phyloP scores from a whole-genome alignment of 441 rosid species.

The Pelargonium myrrhifolium region DNA sequence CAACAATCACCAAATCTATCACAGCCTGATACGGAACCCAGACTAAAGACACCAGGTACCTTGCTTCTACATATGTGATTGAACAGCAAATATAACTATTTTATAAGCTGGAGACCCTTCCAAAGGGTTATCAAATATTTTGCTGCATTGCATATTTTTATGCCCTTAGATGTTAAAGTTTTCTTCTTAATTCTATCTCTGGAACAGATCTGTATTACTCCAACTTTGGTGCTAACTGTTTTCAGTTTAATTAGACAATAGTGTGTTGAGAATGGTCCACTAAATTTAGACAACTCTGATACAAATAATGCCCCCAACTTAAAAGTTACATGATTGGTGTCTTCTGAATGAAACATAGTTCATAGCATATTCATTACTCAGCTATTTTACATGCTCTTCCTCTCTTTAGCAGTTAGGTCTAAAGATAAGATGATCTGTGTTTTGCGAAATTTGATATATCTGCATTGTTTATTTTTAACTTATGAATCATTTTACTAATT shows the following conservation, averaged over 20 bases:
- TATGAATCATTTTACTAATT: not conserved
- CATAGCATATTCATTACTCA: not conserved
- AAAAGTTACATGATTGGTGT: too few relatives aligned
- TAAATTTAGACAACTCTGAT: too few relatives aligned
- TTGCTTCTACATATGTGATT: conserved; percentile 16
- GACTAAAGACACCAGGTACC: conserved; percentile 20
- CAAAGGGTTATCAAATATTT: conserved; percentile 12
- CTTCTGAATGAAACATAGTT: not conserved
- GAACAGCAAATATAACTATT: not conserved
- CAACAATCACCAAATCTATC: conserved; percentile 18
- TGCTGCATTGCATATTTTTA: too few relatives aligned
- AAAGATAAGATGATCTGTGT: not conserved
- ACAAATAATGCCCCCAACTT: too few relatives aligned
- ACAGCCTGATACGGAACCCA: conserved; percentile 18
- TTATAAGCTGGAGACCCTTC: not conserved
- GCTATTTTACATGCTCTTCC: not conserved
- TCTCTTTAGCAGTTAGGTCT: not conserved
- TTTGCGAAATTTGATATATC: not conserved
- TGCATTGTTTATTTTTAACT: not conserved
- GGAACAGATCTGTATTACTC: too few relatives aligned
- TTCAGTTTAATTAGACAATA: too few relatives aligned
- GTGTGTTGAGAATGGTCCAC: too few relatives aligned
- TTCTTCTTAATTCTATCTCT: too few relatives aligned
- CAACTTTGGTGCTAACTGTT: too few relatives aligned
- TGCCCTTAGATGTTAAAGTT: too few relatives aligned